Evolutionary conservation across 2,329 filamentous ascomycete species (phyloP).

Genomic region (Fusarium fracticaudum): DNA sequence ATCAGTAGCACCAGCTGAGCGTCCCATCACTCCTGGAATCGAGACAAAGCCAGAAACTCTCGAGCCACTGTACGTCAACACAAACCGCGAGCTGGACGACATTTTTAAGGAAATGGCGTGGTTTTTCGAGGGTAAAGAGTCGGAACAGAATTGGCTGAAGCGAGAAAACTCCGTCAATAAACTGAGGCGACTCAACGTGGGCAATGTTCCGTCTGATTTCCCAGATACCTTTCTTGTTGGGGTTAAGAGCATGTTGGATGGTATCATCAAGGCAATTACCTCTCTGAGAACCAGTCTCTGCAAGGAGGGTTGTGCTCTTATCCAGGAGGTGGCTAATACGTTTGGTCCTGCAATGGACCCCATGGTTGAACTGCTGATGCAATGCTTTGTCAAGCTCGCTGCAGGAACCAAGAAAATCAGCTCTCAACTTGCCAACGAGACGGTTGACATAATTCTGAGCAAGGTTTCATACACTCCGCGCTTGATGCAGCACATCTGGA

Average conservation of each 20-base stretch:
- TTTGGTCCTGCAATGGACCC: slow-evolving; percentile 83
- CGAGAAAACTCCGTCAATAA: slow-evolving; percentile 84
- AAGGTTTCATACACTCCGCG: slow-evolving; percentile 82
- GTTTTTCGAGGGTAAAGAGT: slow-evolving; percentile 87
- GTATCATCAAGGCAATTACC: slow-evolving; percentile 84
- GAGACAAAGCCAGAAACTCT: slow-evolving; percentile 75
- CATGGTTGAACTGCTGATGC: slow-evolving; percentile 90
- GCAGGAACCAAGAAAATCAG: slow-evolving; percentile 92
- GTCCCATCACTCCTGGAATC: slow-evolving; percentile 68
- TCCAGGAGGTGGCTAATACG: slow-evolving; percentile 84
- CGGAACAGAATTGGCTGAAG: slow-evolving; percentile 89
- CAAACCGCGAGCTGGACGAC: slow-evolving; percentile 87
- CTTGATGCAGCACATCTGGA: slow-evolving; percentile 85
- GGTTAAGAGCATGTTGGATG: slow-evolving; percentile 81
- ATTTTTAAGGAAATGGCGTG: slow-evolving; percentile 82
- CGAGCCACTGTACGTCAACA: slow-evolving; percentile 85
- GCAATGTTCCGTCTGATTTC: slow-evolving; percentile 84
- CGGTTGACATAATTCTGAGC: slow-evolving; percentile 82
- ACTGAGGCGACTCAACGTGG: slow-evolving; percentile 80
- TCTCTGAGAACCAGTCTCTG: slow-evolving; percentile 91
- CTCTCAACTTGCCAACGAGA: slow-evolving; percentile 82
- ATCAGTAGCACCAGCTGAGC: slow-evolving; percentile 56
- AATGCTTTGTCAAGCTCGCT: slow-evolving; percentile 88
- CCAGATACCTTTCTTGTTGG: slow-evolving; percentile 74
- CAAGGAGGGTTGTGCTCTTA: slow-evolving; percentile 82